Base-by-base conservation (phyloP, 83 land plant genomes). In the Picea abies region DNA sequence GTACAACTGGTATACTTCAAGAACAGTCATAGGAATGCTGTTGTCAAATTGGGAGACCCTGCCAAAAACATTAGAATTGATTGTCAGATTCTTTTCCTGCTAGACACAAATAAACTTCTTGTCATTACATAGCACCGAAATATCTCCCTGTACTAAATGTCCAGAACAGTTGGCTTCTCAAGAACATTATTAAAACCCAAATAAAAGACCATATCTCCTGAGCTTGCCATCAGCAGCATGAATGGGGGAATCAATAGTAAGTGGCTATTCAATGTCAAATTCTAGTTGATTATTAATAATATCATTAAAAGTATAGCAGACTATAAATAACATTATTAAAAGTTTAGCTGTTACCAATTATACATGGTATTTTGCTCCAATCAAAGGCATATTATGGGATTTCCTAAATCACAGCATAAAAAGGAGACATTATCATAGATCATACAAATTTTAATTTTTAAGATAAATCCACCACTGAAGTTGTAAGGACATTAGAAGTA, bases 321-420 rank as follows among this genome's bases (percentile, higher is more conserved):
- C 19, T 69, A 16, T 15, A 35, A 17, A 70, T 35, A 70, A 8
- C 3, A 35, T 70, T 3, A 12, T 6, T 17, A 37, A 70, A 37
- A 37, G 0, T 16, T 70, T 35, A 70, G 10, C n/a, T 17, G 0
- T 20, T 2, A 8, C 75, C 20, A 70, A 17, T 70, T 69, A 35
- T 37, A 70, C 15, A 37, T n/a, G 14, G 44, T 70, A 70, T 70
- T 70, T 1, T 37, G 39, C 35, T 70, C 75, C 47, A 66, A 29
- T 70, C 20, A 69, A 47, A 69, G 19, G 11, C 32, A 16, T 19
- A 35, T 35, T 37, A 70, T 1, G 35, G 3, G n/a, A 2, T 70
- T 70, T 70, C 75, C 75, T 37, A 70, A 37, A 70, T 37, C 47
- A 70, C 39, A 41, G 47, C 47, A 70, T 37, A 70, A 37, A 70